Percentiles rank a stretch among this genome's conserved stretches.
phyloP scores from a whole-genome alignment of 257 asterid species.

The Gynochthodes officinalis region DNA sequence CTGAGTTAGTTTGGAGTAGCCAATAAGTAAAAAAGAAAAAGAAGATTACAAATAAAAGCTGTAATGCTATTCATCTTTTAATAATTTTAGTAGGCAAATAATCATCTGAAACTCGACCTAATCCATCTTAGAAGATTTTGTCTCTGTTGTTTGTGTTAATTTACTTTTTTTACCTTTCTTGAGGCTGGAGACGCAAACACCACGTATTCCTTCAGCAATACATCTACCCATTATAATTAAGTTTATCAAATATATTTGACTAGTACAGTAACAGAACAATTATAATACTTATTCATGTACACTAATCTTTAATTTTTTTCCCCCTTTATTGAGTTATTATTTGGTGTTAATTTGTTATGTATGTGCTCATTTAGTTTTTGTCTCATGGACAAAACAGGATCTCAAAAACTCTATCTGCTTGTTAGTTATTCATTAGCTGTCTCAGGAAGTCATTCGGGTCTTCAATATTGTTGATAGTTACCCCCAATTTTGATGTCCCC shows the following conservation, averaged over 20 bases:
- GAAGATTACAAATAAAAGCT: neutral
- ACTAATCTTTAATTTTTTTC: neutral
- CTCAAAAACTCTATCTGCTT: neutral
- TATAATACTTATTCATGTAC: no score
- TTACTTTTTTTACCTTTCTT: neutral
- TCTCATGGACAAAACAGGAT: neutral
- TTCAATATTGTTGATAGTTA: neutral
- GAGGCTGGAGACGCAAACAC: neutral
- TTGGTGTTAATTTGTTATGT: neutral
- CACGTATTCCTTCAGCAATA: neutral
- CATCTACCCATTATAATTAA: neutral
- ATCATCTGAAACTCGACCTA: neutral
- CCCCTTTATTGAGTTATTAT: neutral
- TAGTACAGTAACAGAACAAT: neutral
- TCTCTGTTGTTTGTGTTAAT: neutral
- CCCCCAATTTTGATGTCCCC: slow-evolving; percentile 1
- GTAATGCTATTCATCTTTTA: neutral
- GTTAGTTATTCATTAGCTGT: neutral
- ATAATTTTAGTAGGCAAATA: neutral
- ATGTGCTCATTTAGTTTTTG: neutral
- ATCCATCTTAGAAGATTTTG: neutral
- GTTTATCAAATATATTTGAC: neutral
- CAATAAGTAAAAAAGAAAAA: neutral
- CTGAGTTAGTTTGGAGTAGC: neutral
- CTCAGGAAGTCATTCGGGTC: neutral